Base-by-base conservation (phyloP, 192 early-diverging fungal species). In the Geranomyces michiganensis region DNA sequence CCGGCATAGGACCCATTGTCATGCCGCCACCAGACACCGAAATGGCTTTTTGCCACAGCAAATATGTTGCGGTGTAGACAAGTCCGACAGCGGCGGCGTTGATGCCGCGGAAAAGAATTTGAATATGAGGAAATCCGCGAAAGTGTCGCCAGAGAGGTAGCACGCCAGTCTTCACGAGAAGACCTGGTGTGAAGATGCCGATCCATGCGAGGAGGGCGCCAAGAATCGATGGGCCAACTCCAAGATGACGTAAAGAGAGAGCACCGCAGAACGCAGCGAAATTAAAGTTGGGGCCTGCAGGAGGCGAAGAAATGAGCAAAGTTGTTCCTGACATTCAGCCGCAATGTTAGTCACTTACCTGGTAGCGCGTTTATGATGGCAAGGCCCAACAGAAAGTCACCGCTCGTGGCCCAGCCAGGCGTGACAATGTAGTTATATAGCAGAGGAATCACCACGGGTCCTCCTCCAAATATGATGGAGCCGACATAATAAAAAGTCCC, bases 71-170 rank as follows among this genome's bases (percentile, higher is more conserved):
- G 26, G 90, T 76, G 68, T 84, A 85, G 17, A 88, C 79, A 7
- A 91, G 65, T 7, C 90, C 90, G 41, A 87, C 74, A 0, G 90
- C 88, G 44, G 82, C 82, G 31, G 87, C 85, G 68, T 89, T 89
- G 26, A 89, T 73, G 9, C 90, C 90, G 36, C 78, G 67, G 59
- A 90, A 89, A 33, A 86, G 49, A 27, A 56, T 68, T 32, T 82
- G 75, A n/a, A 87, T 72, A 0, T 64, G 56, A 5, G 64, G 32
- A 14, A 83, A 62, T 13, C 75, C 67, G 12, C 88, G 80, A 24
- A 78, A 74, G 48, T 67, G 70, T 9, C 77, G 77, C 90, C 90
- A 91, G n/a, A 88, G 74, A 14, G 90, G 88, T 29, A 91, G 72
- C 26, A 88, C 59, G 0, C 77, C 87, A 27, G 85, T 78, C 63